These are phyloP conservation scores for Kodamaea jinghongensis DNA, from an alignment of 805 yeast species.

Conservation along the genomic window DNA sequence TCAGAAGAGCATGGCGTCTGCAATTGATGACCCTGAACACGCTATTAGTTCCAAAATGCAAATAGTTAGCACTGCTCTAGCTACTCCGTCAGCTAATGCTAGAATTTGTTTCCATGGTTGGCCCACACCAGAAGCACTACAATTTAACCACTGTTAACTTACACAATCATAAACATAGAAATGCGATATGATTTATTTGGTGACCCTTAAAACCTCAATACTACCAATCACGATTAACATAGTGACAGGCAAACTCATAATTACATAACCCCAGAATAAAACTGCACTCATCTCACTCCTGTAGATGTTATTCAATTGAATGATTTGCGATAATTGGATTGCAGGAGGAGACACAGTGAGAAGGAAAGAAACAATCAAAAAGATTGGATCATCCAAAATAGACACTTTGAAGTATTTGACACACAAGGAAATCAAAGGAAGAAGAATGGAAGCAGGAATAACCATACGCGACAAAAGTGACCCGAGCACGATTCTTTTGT, in stretches of 20 bases:
- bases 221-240: slow-evolving; percentile 68
- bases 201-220: slow-evolving; percentile 59
- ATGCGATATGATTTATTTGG: slow-evolving; percentile 11
- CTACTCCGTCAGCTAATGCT: too few relatives aligned
- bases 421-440: slow-evolving; percentile 63
- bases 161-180: too few relatives aligned
- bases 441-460: slow-evolving; percentile 62
- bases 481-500: slow-evolving; percentile 61
- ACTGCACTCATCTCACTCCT: slow-evolving; percentile 84
- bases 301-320: slow-evolving; percentile 70
- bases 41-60: too few relatives aligned
- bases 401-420: slow-evolving; percentile 65
- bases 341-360: slow-evolving; percentile 82
- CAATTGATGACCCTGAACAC: too few relatives aligned
- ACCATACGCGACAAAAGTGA: slow-evolving; percentile 77
- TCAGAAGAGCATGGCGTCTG: too few relatives aligned
- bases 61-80: too few relatives aligned
- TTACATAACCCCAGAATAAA: slow-evolving; percentile 77
- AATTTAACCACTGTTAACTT: too few relatives aligned
- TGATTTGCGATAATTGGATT: slow-evolving; percentile 76
- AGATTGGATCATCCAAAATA: slow-evolving; percentile 78
- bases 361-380: slow-evolving; percentile 70
- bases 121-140: too few relatives aligned
- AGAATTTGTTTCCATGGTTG: too few relatives aligned
- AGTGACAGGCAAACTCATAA: slow-evolving; percentile 73